Base-by-base conservation (phyloP, 2,329 filamentous ascomycete species). In the Neonectria punicea region DNA sequence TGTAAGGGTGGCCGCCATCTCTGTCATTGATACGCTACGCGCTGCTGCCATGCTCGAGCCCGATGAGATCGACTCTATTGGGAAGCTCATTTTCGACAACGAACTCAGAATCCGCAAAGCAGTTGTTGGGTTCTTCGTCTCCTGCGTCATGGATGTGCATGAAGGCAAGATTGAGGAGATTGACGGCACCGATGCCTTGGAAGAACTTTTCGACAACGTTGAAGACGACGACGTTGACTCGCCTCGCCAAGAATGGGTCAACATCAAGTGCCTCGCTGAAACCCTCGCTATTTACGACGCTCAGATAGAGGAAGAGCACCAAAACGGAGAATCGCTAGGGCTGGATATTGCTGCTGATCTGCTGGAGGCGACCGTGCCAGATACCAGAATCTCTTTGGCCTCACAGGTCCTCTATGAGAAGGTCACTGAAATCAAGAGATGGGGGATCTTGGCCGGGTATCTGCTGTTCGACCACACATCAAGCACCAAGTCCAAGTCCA, bases 371-470 rank as follows among this genome's bases (percentile, higher is more conserved):
- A 83, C 86, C 51, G 86, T 89, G 2, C 84, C 90, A 1, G 93
- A 97, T 68, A 96, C 93, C 0, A 89, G 95, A 55, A 94, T 97
- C 72, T 92, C 92, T 3, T 86, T 97, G 30, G 95, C 95, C 18
- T 92, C 94, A 0, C 92, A 97, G 77, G 92, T 90, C 0, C 85
- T 98, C 5, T 97, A 93, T 73, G 92, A 96, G 67, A 91, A 92
- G 71, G 87, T 98, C 65, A 84, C 89, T 1, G 93, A 96, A 72
- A 86, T 98, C 32, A 88, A 89, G 70, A 90, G 94, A 62, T 99
- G 96, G 96, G 93, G 97, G 75, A 86, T 92, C 5, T 80, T 99
- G 61, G 92, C 94, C 28, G 94, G 94, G 16, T 99, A 98, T 78
- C 86, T 99, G 7, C 84, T 99, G 2, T 97, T 93, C 76, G 96